These are phyloP conservation scores for Fusarium abutilonis DNA, from an alignment of 2,329 filamentous ascomycete genomes.

Conservation along the genomic window DNA sequence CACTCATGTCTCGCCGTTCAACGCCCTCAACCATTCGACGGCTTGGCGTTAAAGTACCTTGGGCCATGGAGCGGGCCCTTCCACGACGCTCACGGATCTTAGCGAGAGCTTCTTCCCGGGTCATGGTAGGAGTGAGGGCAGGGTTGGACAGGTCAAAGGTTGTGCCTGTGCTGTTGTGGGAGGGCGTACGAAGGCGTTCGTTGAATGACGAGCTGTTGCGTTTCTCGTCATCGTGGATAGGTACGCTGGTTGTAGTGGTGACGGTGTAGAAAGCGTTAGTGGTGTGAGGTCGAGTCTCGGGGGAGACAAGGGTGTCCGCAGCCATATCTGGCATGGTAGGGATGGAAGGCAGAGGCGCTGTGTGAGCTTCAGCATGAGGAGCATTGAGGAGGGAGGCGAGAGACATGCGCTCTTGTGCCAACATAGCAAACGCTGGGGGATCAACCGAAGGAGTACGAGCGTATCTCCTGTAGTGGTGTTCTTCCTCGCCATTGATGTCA, in stretches of 20 bases:
- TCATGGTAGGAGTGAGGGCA: slow-evolving; percentile 72
- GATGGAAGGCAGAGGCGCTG: slow-evolving; percentile 51
- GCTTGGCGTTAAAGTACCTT: slow-evolving; percentile 65
- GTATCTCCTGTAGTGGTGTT: slow-evolving; percentile 55
- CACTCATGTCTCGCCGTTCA: slow-evolving; percentile 60
- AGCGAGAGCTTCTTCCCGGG: slow-evolving; percentile 77
- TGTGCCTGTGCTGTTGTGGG: slow-evolving; percentile 48
- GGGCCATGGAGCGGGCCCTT: slow-evolving; percentile 73
- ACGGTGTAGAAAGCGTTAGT: slow-evolving; percentile 59
- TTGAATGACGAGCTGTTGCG: slow-evolving; percentile 54
- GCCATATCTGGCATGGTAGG: slow-evolving; percentile 48
- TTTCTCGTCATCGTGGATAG: slow-evolving; percentile 58
- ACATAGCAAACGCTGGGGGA: slow-evolving; percentile 66
- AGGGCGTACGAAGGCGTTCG: slow-evolving; percentile 58
- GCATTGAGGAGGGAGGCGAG: slow-evolving; percentile 70
- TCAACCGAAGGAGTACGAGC: slow-evolving; percentile 71
- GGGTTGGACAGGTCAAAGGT: slow-evolving; percentile 66
- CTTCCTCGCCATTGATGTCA: slow-evolving; percentile 43
- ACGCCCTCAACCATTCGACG: slow-evolving; percentile 66
- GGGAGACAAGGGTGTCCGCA: slow-evolving; percentile 34
- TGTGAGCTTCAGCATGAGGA: slow-evolving; percentile 54
- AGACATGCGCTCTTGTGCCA: slow-evolving; percentile 64
- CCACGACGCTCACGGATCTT: slow-evolving; percentile 78
- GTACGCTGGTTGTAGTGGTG: slow-evolving; percentile 63
- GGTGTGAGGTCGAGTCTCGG: slow-evolving; percentile 56